Base-by-base conservation (phyloP, 2,329 filamentous ascomycete genomes). In the Cryphonectria nitschkei region DNA sequence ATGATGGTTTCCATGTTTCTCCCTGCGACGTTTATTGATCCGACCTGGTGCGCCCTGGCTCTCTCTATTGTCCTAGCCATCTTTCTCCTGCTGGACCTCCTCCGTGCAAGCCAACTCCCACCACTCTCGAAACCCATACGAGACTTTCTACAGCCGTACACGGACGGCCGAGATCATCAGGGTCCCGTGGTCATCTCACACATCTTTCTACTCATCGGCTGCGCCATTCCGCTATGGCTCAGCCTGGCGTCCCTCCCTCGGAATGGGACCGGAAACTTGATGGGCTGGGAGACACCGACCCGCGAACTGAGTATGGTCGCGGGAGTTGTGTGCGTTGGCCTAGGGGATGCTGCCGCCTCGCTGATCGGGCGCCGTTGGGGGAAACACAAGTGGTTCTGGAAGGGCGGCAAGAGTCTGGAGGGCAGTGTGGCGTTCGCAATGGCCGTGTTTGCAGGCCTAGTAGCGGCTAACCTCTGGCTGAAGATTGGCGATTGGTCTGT, bases 1-100 rank as follows among this genome's bases (percentile, higher is more conserved):
- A 97, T 95, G 87, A 98, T 98, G 92, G 95, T 98, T 9, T 90
- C 90, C 69, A 98, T 99, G 93, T 91, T 99, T 69, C 86, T 98
- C 1, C 95, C 96, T 0, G 90, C 93, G 1, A 93, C 92, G 2
- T 98, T 90, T 78, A 83, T 98, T 74, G 96, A 99, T 79, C 95
- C 96, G 0, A 86, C 91, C 56, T 98, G 93, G 80, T 90, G 91
- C 65, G 89, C 92, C 1, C 84, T 99, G 16, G 93, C 94, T 0
- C 85, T 98, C n/a, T 86, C 87, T 0, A 83, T 98, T 43, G 89
- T 94, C 37, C 87, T 99, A 50, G 90, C 92, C 4, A 85, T 97
- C 67, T 99, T 99, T 78, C 84, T 98, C 19, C 85, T 98, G 5
- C 88, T 98, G 16, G 96, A 99, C 78, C 85, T 98, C 13, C 88